Percentiles rank a stretch among this genome's conserved stretches.
Conservation (phyloP, 371 early-diverging fungal genomes). For the Mucor indicus region DNA sequence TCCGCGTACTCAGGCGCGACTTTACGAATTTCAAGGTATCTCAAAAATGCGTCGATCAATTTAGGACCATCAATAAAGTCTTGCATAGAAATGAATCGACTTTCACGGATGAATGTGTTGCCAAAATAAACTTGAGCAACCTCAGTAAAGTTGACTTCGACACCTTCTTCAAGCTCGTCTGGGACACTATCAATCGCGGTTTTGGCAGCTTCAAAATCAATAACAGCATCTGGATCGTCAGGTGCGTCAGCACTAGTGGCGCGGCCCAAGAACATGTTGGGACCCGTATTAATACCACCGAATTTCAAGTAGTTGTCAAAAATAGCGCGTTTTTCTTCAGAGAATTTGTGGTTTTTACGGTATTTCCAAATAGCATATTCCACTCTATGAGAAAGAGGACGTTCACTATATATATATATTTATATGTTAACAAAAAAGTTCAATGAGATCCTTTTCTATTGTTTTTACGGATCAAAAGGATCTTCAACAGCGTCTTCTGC, state of each 20-base stretch:
- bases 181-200: conserved; percentile 44
- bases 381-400: conserved; percentile 48
- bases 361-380: conserved; percentile 58
- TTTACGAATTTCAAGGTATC: conserved; percentile 52
- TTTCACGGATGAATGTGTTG: conserved; percentile 41
- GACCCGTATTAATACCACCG: conserved; percentile 55
- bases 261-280: conserved; percentile 52
- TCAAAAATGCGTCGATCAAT: conserved; percentile 49
- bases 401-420: conserved; percentile 20
- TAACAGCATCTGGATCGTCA: conserved; percentile 39
- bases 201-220: conserved; percentile 50
- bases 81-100: conserved; percentile 39
- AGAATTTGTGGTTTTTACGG: conserved; percentile 54
- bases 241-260: conserved; percentile 33
- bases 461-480: conserved; percentile 44
- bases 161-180: conserved; percentile 42
- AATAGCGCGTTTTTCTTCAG: conserved; percentile 30
- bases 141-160: conserved; percentile 50
- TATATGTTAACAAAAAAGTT: not conserved
- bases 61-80: conserved; percentile 47
- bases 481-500: conserved; percentile 45
- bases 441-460: too few relatives aligned
- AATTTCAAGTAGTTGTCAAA: conserved; percentile 54
- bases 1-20: conserved; percentile 56
- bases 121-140: conserved; percentile 58